Evolutionary conservation across 1,139 yeast genomes (phyloP), one percentile per base, ranked within the genome.

Genomic region (Sporopachydermia cereana): DNA sequence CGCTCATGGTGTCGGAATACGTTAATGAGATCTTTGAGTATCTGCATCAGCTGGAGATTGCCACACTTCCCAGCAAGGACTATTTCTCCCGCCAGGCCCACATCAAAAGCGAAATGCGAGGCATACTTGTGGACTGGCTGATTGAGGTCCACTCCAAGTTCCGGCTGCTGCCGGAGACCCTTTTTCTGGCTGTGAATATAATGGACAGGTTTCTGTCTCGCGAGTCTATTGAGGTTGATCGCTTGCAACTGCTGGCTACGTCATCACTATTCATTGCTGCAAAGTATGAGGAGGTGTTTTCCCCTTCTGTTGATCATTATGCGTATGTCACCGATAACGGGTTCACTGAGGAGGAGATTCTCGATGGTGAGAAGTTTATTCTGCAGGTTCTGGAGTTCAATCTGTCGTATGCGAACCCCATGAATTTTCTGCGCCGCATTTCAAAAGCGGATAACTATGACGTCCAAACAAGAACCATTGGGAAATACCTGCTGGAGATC

Each of bases 401-500:
- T 60, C 71, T 88, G 57, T 82, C 85, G 56, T 86, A 84, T 59
- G 96, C 96, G 46, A 86, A 86, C 59, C 96, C 97, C 48, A 83
- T 89, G 88, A 88, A 88, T 64, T 89, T 88, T 59, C 68, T 89
- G 56, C 77, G 97, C 61, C 76, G 97, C 60, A 85, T 86, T 48
- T 85, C 95, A 44, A 86, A 86, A 62, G 97, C 97, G 36, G 97
- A 89, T 63, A 91, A 85, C 62, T 89, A 88, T 67, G 95, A 88
- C 62, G 85, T 86, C 49, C 91, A 84, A 63, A 79, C 93, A 45
- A 78, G 97, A 62, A 88, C 96, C 14, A 73, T 89, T 54, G 97
- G 95, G 29, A 89, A 89, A 64, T 89, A 86, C 61, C 68, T 89
- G 48, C 66, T 89, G 50, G 97, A 89, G 61, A 79, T 88, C 43